Percentiles rank a stretch among this genome's conserved stretches.
Conservation (phyloP, 495 filamentous ascomycete species). For the Hypoxylon fuscum region DNA sequence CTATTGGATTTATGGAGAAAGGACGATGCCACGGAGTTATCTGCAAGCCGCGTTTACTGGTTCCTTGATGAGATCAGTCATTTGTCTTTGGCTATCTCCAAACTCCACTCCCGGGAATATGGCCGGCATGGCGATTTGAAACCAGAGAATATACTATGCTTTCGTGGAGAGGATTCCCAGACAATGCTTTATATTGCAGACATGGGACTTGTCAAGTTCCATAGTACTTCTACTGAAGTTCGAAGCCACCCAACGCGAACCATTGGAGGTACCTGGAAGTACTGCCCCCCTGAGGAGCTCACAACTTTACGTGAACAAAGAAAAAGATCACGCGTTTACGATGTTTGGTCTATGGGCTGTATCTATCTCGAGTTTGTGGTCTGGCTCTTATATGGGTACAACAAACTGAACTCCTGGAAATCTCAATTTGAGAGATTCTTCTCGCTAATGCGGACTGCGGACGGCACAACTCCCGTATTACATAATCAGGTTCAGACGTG, state of each 20-base stretch:
- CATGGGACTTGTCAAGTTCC: slow-evolving; percentile 34
- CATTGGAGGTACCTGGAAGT: slow-evolving; percentile 27
- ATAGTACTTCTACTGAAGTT: slow-evolving; percentile 11
- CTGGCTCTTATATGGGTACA: slow-evolving; percentile 28
- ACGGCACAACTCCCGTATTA: neutral
- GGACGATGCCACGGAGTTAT: neutral
- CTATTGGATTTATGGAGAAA: slow-evolving; percentile 27
- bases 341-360: slow-evolving; percentile 41
- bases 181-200: slow-evolving; percentile 37
- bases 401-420: slow-evolving; percentile 23
- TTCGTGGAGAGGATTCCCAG: neutral
- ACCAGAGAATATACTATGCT: slow-evolving; percentile 24
- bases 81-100: slow-evolving; percentile 13
- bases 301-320: neutral
- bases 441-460: neutral
- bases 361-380: slow-evolving; percentile 31
- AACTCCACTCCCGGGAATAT: neutral
- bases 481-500: neutral
- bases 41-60: neutral
- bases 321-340: slow-evolving; percentile 26
- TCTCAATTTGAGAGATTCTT: neutral
- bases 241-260: slow-evolving; percentile 20
- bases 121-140: slow-evolving; percentile 28
- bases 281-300: slow-evolving; percentile 39
- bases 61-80: neutral